Evolutionary conservation across 768 basidiomycete species (phyloP).

Genomic region (Paxillus rubicundulus): DNA sequence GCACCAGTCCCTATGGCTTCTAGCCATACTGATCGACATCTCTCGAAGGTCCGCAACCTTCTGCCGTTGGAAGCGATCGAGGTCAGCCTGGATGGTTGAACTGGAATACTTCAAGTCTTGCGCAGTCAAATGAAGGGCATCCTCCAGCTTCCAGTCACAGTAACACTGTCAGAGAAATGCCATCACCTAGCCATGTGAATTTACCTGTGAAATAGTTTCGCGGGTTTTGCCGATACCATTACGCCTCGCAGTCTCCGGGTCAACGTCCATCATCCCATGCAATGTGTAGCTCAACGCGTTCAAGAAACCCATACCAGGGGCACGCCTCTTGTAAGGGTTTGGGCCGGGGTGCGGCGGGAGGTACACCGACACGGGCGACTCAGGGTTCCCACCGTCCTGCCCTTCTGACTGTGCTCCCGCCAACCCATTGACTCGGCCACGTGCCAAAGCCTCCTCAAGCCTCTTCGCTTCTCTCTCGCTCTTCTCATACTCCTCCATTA

Average conservation of each 20-base stretch:
- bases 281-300: constrained; percentile 92
- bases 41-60: constrained; percentile 95
- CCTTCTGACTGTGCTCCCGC: constrained; percentile 25
- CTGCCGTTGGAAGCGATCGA: constrained; percentile 97
- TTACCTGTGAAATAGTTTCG: constrained; percentile 92
- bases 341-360: constrained; percentile 81
- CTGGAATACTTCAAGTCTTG: constrained; percentile 96
- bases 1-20: constrained; percentile 94
- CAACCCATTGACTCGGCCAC: constrained; percentile 42
- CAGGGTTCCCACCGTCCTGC: constrained; percentile 35
- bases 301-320: constrained; percentile 82
- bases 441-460: constrained; percentile 81
- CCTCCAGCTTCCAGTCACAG: constrained; percentile 70
- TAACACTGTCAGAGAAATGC: constrained; percentile 13
- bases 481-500: constrained; percentile 86
- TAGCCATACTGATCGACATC: constrained; percentile 89
- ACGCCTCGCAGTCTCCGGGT: constrained; percentile 92
- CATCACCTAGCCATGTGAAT: constrained; percentile 17
- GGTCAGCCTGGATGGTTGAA: constrained; percentile 93
- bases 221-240: constrained; percentile 93
- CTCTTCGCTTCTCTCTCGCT: constrained; percentile 89
- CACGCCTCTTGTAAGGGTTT: constrained; percentile 57
- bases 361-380: constrained; percentile 46
- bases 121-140: constrained; percentile 86
- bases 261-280: constrained; percentile 98